Evolutionary conservation across 2,329 filamentous ascomycete genomes (phyloP).

Genomic region (Rutstroemia sp.): DNA sequence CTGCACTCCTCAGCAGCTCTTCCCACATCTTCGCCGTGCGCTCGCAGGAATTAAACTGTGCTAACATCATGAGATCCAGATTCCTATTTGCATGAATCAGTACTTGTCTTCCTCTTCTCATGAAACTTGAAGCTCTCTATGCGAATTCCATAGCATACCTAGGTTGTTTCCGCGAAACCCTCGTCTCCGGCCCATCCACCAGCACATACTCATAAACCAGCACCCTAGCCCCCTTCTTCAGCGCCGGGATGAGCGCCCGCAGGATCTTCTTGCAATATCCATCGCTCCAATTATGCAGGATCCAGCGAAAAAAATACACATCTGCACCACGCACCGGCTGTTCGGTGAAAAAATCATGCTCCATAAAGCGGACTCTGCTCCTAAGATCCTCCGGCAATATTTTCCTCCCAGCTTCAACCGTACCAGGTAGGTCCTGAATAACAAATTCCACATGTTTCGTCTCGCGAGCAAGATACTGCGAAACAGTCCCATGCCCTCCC

Average conservation of each 20-base stretch:
- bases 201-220: neutral
- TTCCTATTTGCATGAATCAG: neutral
- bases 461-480: neutral
- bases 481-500: neutral
- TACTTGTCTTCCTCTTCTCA: neutral
- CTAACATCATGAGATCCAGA: neutral
- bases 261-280: neutral
- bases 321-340: neutral
- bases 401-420: neutral
- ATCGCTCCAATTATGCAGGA: neutral
- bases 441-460: neutral
- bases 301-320: neutral
- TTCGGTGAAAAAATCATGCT: neutral
- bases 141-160: neutral
- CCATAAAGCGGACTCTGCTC: neutral
- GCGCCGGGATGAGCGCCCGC: neutral
- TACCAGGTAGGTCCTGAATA: neutral
- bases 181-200: neutral
- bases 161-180: neutral
- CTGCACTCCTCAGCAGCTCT: neutral
- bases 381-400: neutral
- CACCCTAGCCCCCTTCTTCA: neutral
- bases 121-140: neutral
- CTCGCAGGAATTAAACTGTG: neutral
- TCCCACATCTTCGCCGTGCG: neutral